Percentiles rank a stretch among this genome's conserved stretches.
These are phyloP conservation scores for Ascochyta pisi DNA, from an alignment of 2,329 filamentous ascomycete genomes.

Conservation along the genomic window DNA sequence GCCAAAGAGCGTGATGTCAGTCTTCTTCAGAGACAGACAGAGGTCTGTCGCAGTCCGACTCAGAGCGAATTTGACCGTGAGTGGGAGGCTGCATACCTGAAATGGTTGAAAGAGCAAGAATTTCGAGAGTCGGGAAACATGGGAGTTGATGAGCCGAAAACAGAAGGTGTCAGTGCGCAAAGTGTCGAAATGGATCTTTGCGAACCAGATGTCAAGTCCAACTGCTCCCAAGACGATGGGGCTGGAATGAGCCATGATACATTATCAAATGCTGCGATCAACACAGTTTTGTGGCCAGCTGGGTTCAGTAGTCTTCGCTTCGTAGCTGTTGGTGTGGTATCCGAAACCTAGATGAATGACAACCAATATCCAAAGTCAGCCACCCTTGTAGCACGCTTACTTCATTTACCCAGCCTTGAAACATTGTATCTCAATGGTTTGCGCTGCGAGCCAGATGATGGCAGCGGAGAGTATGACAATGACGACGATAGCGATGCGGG, in stretches of 20 bases:
- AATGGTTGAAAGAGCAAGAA: not conserved
- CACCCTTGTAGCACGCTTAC: not conserved
- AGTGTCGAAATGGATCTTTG: too few species aligned
- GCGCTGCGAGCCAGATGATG: not conserved
- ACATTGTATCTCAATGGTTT: conserved; percentile 2
- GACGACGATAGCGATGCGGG: not conserved
- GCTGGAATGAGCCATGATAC: too few species aligned
- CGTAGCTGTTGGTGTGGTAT: not conserved
- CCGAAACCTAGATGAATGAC: conserved; percentile 6
- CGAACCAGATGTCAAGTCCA: too few species aligned
- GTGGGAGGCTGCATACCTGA: not conserved
- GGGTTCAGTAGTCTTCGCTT: not conserved
- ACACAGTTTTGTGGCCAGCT: too few species aligned
- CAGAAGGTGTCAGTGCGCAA: too few species aligned
- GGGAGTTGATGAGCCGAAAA: not conserved
- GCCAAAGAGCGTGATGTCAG: too few species aligned
- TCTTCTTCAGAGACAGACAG: too few species aligned
- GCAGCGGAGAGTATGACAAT: not conserved
- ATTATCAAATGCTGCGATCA: too few species aligned
- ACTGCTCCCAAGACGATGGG: too few species aligned
- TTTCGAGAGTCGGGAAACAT: not conserved
- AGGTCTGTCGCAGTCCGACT: not conserved
- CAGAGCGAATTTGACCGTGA: not conserved
- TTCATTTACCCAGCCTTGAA: not conserved
- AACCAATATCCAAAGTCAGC: not conserved